Conservation (phyloP, 306 rosid species). For the Sechiopsis laciniata region DNA sequence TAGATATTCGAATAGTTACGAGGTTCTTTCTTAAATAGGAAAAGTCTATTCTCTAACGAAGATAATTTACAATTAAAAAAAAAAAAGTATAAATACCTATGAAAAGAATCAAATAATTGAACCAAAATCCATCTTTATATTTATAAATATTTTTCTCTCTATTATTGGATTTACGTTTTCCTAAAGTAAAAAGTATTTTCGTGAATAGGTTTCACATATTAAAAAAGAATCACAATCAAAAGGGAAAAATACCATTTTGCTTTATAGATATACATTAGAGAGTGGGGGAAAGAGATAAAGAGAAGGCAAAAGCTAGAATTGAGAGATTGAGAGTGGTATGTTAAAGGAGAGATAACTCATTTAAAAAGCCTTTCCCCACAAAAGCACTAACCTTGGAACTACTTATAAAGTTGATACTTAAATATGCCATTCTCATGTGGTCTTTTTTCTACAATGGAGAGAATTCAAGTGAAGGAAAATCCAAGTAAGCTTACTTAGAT, state of each 20-base stretch:
- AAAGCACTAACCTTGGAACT: conserved; percentile 1
- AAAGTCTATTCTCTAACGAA: no score
- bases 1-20: no score
- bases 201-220: not conserved
- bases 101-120: no score
- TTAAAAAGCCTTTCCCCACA: not conserved
- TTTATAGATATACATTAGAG: not conserved
- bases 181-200: not conserved
- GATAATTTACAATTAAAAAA: no score
- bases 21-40: no score
- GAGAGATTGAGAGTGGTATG: conserved; percentile 2
- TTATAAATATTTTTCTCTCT: no score
- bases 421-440: not conserved
- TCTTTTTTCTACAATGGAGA: not conserved
- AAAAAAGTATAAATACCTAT: no score
- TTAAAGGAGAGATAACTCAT: not conserved
- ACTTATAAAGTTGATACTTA: not conserved
- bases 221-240: not conserved
- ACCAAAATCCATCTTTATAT: no score
- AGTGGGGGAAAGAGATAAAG: not conserved
- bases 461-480: not conserved
- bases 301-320: not conserved
- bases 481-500: not conserved
- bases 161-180: not conserved
- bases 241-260: not conserved